These are phyloP conservation scores for Piper betle DNA, from an alignment of 164 flowering plant species.

Conservation along the genomic window DNA sequence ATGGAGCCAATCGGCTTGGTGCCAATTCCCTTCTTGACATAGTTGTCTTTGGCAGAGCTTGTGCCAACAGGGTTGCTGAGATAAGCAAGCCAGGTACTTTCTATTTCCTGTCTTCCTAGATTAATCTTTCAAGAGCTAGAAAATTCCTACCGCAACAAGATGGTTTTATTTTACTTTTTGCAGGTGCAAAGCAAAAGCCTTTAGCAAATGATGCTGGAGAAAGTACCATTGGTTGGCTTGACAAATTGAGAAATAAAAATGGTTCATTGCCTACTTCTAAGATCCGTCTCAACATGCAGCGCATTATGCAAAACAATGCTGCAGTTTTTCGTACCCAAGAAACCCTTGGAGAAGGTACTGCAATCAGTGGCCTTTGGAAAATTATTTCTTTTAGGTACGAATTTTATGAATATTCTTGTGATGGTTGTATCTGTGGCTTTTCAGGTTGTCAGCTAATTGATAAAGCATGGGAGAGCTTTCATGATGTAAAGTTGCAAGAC, in stretches of 20 bases:
- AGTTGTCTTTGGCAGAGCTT: conserved; percentile 98
- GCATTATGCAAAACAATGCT: conserved; percentile 93
- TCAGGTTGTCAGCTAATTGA: conserved; percentile 83
- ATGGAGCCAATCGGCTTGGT: conserved; percentile 98
- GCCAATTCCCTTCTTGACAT: conserved; percentile 99
- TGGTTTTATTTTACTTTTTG: neutral
- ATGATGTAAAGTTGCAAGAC: conserved; percentile 75
- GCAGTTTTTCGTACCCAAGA: conserved; percentile 94
- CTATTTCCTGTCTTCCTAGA: neutral
- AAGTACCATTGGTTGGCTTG: conserved; percentile 91
- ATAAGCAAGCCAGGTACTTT: conserved; percentile 65
- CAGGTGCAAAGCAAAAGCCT: conserved; percentile 80
- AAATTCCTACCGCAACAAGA: no score
- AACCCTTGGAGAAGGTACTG: conserved; percentile 77
- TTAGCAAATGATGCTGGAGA: conserved; percentile 82
- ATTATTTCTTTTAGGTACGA: no score
- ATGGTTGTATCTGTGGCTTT: neutral
- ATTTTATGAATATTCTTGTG: neutral
- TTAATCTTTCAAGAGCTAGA: no score
- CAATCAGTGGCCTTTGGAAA: neutral
- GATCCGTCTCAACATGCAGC: conserved; percentile 88
- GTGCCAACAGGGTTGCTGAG: conserved; percentile 95
- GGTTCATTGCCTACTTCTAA: conserved; percentile 82
- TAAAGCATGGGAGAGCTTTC: conserved; percentile 79
- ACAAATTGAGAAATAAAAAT: conserved; percentile 73